phyloP scores from a whole-genome alignment of 2,329 filamentous ascomycete species.

The Fonsecaea nubica region DNA sequence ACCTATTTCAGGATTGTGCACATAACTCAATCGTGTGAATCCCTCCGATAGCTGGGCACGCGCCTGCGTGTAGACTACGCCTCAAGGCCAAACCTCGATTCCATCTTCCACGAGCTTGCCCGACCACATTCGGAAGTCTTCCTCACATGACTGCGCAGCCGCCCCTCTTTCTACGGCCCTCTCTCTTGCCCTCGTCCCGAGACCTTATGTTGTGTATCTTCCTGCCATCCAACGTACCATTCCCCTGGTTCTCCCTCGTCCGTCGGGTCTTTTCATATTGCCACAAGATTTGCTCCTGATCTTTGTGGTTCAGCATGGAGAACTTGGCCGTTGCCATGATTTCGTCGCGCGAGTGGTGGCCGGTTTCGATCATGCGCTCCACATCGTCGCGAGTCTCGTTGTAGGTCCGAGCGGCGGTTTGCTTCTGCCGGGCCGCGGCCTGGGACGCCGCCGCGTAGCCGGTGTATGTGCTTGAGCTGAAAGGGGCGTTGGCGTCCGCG shows the following conservation, averaged over 20 bases:
- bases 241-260: not conserved
- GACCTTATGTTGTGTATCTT: not conserved
- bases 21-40: too few relatives aligned
- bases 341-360: conserved; percentile 6
- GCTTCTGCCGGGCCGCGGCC: not conserved
- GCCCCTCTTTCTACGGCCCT: not conserved
- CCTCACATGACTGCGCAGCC: conserved; percentile 20
- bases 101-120: too few relatives aligned
- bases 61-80: too few relatives aligned
- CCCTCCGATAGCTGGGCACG: too few relatives aligned
- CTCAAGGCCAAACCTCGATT: too few relatives aligned
- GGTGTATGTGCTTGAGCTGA: not conserved
- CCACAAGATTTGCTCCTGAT: not conserved
- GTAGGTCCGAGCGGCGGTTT: conserved; percentile 8
- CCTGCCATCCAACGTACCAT: not conserved
- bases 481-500: not conserved
- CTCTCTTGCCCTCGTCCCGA: not conserved
- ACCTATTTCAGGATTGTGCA: too few relatives aligned
- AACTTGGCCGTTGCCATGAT: not conserved
- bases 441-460: not conserved
- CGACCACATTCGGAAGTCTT: too few relatives aligned
- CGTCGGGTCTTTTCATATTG: not conserved
- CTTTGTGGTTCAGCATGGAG: not conserved
- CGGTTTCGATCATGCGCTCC: conserved; percentile 11
- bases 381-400: conserved; percentile 15